Conservation (phyloP, 1,284 basidiomycete genomes). For the Exsudoporus floridanus region DNA sequence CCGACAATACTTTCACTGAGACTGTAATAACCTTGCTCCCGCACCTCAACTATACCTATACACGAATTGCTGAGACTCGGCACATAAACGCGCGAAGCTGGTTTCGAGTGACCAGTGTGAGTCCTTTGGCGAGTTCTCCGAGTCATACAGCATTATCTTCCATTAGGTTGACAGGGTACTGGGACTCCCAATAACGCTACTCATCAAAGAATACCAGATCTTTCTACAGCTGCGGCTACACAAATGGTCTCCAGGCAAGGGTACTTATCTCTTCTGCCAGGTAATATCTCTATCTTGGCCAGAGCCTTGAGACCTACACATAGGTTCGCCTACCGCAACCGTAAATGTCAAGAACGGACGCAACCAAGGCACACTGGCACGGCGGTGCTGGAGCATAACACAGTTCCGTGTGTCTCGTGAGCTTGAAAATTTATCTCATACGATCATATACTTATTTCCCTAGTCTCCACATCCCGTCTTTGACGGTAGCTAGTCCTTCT, state of each 20-base stretch:
- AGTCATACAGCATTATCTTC: not conserved
- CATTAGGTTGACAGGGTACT: not conserved
- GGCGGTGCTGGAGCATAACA: not conserved
- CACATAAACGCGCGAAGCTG: not conserved
- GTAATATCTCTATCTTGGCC: not conserved
- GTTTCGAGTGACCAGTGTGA: not conserved
- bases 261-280: not conserved
- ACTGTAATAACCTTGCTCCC: no score
- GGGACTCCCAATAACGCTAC: no score
- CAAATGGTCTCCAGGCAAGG: not conserved
- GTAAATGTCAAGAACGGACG: not conserved
- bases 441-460: slow-evolving; percentile 25
- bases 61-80: not conserved
- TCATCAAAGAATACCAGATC: not conserved
- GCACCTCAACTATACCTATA: no score
- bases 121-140: not conserved
- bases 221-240: not conserved
- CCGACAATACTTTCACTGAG: no score
- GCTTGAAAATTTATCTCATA: not conserved
- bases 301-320: no score
- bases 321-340: not conserved
- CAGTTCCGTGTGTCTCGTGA: not conserved
- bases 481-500: slow-evolving; percentile 71
- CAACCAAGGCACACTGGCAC: not conserved
- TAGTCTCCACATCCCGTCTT: slow-evolving; percentile 76